phyloP scores from a whole-genome alignment of 2,329 filamentous ascomycete species.

The Neonectria magnoliae region DNA sequence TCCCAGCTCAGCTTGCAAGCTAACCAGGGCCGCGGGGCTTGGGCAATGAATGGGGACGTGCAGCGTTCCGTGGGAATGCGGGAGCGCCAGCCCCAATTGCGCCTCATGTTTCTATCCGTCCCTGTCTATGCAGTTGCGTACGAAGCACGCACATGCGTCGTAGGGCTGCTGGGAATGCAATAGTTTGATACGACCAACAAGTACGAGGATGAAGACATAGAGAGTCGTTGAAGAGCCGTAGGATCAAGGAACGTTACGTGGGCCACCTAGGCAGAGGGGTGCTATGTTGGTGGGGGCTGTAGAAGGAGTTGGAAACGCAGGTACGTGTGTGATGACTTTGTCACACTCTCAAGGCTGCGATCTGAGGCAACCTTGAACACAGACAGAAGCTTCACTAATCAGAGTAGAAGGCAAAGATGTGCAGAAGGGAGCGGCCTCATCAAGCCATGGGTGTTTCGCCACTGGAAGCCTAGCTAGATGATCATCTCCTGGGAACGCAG shows the following conservation, averaged over 20 bases:
- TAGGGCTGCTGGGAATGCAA: slow-evolving; percentile 7
- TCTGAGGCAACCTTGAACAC: slow-evolving; percentile 7
- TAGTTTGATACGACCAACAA: background rate
- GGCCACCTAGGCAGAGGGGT: background rate
- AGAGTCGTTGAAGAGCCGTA: background rate
- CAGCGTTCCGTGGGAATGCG: slow-evolving; percentile 17
- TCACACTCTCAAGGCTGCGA: background rate
- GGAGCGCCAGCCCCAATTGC: slow-evolving; percentile 15
- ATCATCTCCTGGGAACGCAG: slow-evolving; percentile 12
- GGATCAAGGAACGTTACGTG: background rate
- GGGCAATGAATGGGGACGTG: slow-evolving; percentile 15
- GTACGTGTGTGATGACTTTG: slow-evolving; percentile 4
- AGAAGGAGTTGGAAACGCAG: slow-evolving; percentile 21
- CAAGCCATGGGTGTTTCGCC: slow-evolving; percentile 14
- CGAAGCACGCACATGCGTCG: slow-evolving; percentile 1
- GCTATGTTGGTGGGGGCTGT: background rate
- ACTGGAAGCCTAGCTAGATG: slow-evolving; percentile 20
- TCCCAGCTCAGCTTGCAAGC: background rate
- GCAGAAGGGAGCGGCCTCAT: background rate
- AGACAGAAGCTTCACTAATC: background rate
- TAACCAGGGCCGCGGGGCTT: slow-evolving; percentile 9
- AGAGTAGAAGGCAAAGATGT: background rate
- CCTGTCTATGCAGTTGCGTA: background rate
- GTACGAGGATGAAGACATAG: background rate
- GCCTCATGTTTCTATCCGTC: slow-evolving; percentile 6